Base-by-base conservation (phyloP, 306 rosid genomes). In the Cucurbita pepo region DNA sequence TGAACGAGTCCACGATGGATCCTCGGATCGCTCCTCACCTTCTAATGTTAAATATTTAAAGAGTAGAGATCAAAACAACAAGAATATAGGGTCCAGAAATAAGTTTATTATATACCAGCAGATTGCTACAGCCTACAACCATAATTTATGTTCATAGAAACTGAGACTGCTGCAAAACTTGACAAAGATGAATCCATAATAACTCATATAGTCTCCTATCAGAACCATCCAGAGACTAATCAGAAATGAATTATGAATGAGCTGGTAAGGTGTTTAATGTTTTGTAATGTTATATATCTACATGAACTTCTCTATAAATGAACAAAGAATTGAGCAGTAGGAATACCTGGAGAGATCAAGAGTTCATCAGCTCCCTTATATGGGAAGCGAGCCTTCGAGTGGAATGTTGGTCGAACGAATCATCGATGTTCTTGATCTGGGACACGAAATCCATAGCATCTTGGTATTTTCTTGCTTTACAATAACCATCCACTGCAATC, bases 401-500 rank as follows among this genome's bases (percentile, higher is more conserved):
- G 41, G 88, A 86, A 58, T 55, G 81, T 69, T 81, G 86, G 71
- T 86, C 87, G 58, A 87, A 83, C 30, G 89, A 82, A 72, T 14
- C 55, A 78, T 90, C 92, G 65, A 79, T 78, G 75, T 82, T 80
- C 81, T 85, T 86, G 48, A 90, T 90, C 81, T 78, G 84, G 16
- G 84, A 83, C 77, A 94, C 84, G 30, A 90, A 89, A 69, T 87
- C 84, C 89, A 85, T 71, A 13, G 96, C 98, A 62, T 90, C 95
- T 48, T 85, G 61, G 78, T 85, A 82, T 62, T 84, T 83, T 75
- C 82, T 82, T 10, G 84, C 92, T 76, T 83, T 91, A 77, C 96
- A 84, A 78, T 87, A 91, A 72, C 95, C 95, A 79, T 95, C 89
- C 69, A 91, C 85, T 59, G 85, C 87, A 79, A 84, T 91, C 92